phyloP scores from a whole-genome alignment of 2,329 filamentous ascomycete genomes.

The Alternaria panax region DNA sequence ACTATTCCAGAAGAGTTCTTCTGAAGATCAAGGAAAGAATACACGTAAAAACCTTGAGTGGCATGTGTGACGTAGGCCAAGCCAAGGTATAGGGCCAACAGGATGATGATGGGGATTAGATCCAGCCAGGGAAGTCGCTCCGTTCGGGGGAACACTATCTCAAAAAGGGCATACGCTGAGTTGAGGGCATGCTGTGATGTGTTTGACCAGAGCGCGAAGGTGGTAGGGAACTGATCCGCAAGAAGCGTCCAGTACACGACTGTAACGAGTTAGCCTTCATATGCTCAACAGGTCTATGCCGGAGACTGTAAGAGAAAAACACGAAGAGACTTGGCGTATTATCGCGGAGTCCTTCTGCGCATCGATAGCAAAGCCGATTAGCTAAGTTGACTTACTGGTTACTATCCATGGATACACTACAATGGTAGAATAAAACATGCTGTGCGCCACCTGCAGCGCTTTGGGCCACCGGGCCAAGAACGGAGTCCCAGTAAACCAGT shows the following conservation, averaged over 20 bases:
- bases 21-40: conserved; percentile 73
- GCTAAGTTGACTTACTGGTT: conserved; percentile 47
- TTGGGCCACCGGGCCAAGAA: conserved; percentile 50
- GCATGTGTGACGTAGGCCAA: conserved; percentile 77
- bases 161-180: conserved; percentile 74
- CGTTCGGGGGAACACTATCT: conserved; percentile 74
- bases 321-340: not conserved
- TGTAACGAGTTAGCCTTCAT: conserved; percentile 27
- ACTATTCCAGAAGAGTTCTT: conserved; percentile 62
- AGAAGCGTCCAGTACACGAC: conserved; percentile 55
- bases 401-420: conserved; percentile 55
- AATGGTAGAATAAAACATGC: conserved; percentile 53
- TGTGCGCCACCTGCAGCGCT: conserved; percentile 49
- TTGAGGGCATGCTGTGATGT: conserved; percentile 80
- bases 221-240: conserved; percentile 43
- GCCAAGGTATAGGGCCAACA: conserved; percentile 74
- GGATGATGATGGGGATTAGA: conserved; percentile 70
- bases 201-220: conserved; percentile 62
- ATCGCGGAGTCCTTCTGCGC: not conserved
- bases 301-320: not conserved
- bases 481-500: conserved; percentile 55
- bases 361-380: not conserved
- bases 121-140: conserved; percentile 69
- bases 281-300: not conserved
- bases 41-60: conserved; percentile 77